These are phyloP conservation scores for Trichoderma arundinaceum DNA, from an alignment of 2,329 filamentous ascomycete species.

Conservation along the genomic window DNA sequence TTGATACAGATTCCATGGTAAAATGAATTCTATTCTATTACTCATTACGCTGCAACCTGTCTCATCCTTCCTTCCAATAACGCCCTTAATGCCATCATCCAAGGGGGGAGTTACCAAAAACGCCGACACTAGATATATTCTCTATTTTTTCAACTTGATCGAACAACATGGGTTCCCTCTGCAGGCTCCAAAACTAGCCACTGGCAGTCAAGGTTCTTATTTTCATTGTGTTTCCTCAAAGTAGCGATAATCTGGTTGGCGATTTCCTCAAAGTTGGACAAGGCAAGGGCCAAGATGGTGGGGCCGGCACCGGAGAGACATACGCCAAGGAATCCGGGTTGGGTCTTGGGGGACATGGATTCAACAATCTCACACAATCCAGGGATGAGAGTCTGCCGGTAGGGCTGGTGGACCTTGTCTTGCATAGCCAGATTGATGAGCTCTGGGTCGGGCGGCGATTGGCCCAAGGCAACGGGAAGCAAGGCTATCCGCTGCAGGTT, in stretches of 20 bases:
- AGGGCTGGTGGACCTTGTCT: slow-evolving; percentile 97
- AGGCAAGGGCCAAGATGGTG: slow-evolving; percentile 91
- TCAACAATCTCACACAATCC: slow-evolving; percentile 89
- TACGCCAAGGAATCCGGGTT: slow-evolving; percentile 88
- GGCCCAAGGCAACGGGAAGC: slow-evolving; percentile 85
- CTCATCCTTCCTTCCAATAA: slow-evolving; percentile 1
- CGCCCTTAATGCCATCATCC: slow-evolving; percentile 8
- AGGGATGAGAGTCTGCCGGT: slow-evolving; percentile 88
- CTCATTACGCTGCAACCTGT: background rate
- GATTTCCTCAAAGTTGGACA: slow-evolving; percentile 85
- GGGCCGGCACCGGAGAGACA: slow-evolving; percentile 94
- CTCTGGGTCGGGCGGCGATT: slow-evolving; percentile 87
- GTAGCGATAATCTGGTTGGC: slow-evolving; percentile 76
- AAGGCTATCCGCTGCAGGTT: slow-evolving; percentile 94
- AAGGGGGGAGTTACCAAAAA: slow-evolving; percentile 11
- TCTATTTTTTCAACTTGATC: slow-evolving; percentile 35
- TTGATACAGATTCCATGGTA: background rate
- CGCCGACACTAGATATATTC: background rate
- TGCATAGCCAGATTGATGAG: slow-evolving; percentile 99
- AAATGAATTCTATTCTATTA: slow-evolving; percentile 1
- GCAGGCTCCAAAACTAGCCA: slow-evolving; percentile 92
- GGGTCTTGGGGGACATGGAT: slow-evolving; percentile 85
- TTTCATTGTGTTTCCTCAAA: slow-evolving; percentile 65
- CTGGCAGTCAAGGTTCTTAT: slow-evolving; percentile 74
- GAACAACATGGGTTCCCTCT: slow-evolving; percentile 64